These are phyloP conservation scores for Psophocarpus tetragonolobus DNA, from an alignment of 306 rosid genomes.

Conservation along the genomic window DNA sequence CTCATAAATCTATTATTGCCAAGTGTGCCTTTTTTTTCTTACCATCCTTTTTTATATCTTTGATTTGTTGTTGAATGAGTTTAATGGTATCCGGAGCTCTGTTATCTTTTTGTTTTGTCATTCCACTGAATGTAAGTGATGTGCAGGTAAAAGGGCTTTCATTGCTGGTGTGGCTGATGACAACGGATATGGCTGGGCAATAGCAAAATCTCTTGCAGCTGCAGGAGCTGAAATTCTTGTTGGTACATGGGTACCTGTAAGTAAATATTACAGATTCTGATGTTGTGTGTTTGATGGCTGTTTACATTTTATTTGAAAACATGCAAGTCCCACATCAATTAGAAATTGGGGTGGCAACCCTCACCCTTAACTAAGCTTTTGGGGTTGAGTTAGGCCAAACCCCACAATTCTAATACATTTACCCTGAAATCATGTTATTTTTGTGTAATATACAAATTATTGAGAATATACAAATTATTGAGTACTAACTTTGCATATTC, in stretches of 20 bases:
- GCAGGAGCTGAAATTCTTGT: slow-evolving; percentile 98
- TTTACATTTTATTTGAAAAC: no score
- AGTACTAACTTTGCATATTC: slow-evolving; percentile 29
- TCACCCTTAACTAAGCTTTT: no score
- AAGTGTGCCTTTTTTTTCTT: background rate
- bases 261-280: slow-evolving; percentile 35
- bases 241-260: slow-evolving; percentile 99
- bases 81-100: background rate
- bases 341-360: no score
- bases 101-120: background rate
- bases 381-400: no score
- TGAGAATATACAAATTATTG: no score
- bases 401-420: no score
- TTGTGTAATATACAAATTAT: slow-evolving; percentile 25
- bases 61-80: background rate
- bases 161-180: slow-evolving; percentile 98
- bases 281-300: background rate
- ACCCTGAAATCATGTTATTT: slow-evolving; percentile 1
- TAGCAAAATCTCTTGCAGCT: slow-evolving; percentile 97
- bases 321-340: no score
- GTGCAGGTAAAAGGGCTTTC: slow-evolving; percentile 88
- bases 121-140: slow-evolving; percentile 18
- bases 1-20: background rate
- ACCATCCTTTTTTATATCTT: background rate
- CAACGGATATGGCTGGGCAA: slow-evolving; percentile 98